Conservation (phyloP, 495 filamentous ascomycete species). For the Aspergillus bridgeri region DNA sequence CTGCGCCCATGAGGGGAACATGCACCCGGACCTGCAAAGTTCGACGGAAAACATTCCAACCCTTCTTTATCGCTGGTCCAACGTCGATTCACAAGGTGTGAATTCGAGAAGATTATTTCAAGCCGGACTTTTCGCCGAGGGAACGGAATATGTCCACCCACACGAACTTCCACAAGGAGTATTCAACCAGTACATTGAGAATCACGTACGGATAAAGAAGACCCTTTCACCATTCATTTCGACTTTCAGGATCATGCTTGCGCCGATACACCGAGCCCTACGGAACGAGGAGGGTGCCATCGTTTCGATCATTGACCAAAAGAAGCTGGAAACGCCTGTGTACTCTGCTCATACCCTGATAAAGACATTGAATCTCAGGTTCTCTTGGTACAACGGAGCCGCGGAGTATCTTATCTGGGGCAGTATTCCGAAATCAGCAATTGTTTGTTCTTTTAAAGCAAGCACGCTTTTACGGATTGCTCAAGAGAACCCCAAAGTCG, state of each 20-base stretch:
- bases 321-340: slow-evolving; percentile 19
- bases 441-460: slow-evolving; percentile 26
- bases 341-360: slow-evolving; percentile 27
- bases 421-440: slow-evolving; percentile 17
- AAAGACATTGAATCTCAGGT: slow-evolving; percentile 14
- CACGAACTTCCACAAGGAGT: slow-evolving; percentile 11
- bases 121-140: slow-evolving; percentile 25
- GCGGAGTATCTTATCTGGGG: slow-evolving; percentile 40
- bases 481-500: slow-evolving; percentile 15
- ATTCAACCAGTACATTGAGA: slow-evolving; percentile 22
- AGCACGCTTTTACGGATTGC: slow-evolving; percentile 19
- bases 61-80: slow-evolving; percentile 36
- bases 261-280: slow-evolving; percentile 35
- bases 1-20: slow-evolving; percentile 14
- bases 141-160: slow-evolving; percentile 10
- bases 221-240: slow-evolving; percentile 35
- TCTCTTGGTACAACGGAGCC: slow-evolving; percentile 22
- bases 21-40: background rate
- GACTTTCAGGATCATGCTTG: slow-evolving; percentile 17
- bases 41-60: slow-evolving; percentile 16
- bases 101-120: slow-evolving; percentile 21
- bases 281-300: slow-evolving; percentile 22
- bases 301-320: slow-evolving; percentile 30
- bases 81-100: slow-evolving; percentile 30
- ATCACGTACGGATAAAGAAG: slow-evolving; percentile 22